Evolutionary conservation across 2,329 filamentous ascomycete species (phyloP).

Genomic region (Pestalotiopsis sp.): DNA sequence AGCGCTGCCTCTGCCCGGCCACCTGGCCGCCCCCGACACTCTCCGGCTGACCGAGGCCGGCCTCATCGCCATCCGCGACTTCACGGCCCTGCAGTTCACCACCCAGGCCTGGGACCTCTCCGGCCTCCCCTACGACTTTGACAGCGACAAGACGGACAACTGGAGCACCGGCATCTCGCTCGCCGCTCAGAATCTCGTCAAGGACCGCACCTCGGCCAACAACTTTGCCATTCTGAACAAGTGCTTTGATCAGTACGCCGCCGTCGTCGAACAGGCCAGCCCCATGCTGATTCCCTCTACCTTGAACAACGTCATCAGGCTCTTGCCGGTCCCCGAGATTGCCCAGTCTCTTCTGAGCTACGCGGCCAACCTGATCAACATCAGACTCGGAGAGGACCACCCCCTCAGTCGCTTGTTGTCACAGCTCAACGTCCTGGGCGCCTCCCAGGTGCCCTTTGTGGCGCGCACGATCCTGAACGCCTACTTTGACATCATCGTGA

Average conservation of each 20-base stretch:
- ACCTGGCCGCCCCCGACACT: neutral
- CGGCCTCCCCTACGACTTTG: constrained; percentile 6
- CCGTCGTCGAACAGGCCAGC: constrained; percentile 5
- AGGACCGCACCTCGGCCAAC: neutral
- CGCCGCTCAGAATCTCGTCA: constrained; percentile 1
- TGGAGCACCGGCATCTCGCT: constrained; percentile 2
- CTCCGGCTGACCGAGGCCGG: neutral
- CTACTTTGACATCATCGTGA: constrained; percentile 10
- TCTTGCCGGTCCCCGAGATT: constrained; percentile 10
- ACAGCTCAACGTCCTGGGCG: neutral
- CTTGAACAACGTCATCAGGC: constrained; percentile 7
- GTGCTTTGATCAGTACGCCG: constrained; percentile 11
- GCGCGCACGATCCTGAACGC: constrained; percentile 2
- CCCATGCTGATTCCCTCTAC: neutral
- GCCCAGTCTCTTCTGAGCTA: constrained; percentile 8
- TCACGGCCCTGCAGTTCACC: neutral
- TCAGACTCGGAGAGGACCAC: constrained; percentile 10
- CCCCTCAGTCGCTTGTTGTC: constrained; percentile 9
- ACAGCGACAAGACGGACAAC: neutral
- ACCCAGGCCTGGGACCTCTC: constrained; percentile 2
- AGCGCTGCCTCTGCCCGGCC: neutral
- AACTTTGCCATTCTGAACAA: constrained; percentile 10
- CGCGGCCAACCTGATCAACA: constrained; percentile 2
- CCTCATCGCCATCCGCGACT: constrained; percentile 6
- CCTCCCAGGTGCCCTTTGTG: constrained; percentile 1